Evolutionary conservation across 169 alveolate genomes (phyloP), one percentile per base, ranked within the genome.

Genomic region (Plasmodium adleri): DNA sequence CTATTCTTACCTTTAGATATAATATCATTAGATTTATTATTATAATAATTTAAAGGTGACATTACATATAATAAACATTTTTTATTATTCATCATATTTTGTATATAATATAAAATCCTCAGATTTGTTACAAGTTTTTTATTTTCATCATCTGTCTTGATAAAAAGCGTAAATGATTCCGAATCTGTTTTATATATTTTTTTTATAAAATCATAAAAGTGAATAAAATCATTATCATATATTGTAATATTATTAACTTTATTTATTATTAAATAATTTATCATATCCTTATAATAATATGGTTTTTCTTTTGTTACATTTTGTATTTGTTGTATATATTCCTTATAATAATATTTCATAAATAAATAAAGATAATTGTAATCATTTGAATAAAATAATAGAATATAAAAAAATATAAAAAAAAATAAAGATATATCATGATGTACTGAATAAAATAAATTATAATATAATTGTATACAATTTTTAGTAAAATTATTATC

Each of bases 401-500:
- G 54, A n/a, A 83, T 83, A 45, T 83, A 83, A 72, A 83, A 83
- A 20, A 83, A 17, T 12, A 83, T 83, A 45, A 39, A 72, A 50
- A 83, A 83, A 59, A 67, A 83, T 12, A 72, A 56, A 28, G 68
- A 22, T 2, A 83, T 26, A 13, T 67, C 74, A 56, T 6, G 10
- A 9, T 8, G 10, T 7, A 83, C 17, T 13, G 66, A 43, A 45
- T 76, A 43, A 68, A 83, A 83, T 32, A 83, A 70, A 45, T 83
- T 83, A 12, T 83, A 47, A 83, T 83, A 83, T 12, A 83, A 49
- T 32, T 83, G 85, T 10, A 83, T 54, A 72, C 91, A 67, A 49
- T 83, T 83, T 26, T 83, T 67, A 17, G 91, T 83, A 26, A 83
- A 83, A 63, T 83, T 83, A 12, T 13, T 26, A 68, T 83, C 91